Conservation (phyloP, 2,329 filamentous ascomycete genomes). For the Pyrenophora teres region DNA sequence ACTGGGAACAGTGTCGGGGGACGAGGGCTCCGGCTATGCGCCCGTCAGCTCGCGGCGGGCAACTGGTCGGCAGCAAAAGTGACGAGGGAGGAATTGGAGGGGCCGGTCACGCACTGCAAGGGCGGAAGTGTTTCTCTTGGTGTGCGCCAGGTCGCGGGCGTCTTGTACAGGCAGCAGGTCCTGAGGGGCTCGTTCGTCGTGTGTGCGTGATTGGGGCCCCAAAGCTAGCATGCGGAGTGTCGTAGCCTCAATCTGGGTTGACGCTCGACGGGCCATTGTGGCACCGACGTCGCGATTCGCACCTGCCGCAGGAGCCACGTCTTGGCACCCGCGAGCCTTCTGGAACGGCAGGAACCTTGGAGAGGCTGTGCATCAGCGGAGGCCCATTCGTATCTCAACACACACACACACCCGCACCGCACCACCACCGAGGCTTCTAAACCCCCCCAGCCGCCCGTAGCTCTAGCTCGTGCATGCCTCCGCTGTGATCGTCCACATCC, state of each 20-base stretch:
- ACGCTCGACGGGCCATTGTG: constrained; percentile 2
- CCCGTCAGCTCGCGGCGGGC: constrained; percentile 9
- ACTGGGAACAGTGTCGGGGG: constrained; percentile 10
- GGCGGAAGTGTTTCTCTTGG: constrained; percentile 3
- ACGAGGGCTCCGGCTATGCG: constrained; percentile 19
- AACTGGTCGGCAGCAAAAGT: constrained; percentile 17
- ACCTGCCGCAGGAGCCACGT: constrained; percentile 13
- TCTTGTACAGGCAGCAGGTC: neutral
- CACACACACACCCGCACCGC: constrained; percentile 4
- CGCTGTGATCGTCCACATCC: constrained; percentile 14
- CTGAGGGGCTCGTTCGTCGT: constrained; percentile 8
- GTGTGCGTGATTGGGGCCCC: constrained; percentile 7
- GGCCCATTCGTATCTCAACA: constrained; percentile 18
- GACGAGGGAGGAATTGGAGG: constrained; percentile 17
- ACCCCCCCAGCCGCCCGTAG: constrained; percentile 11
- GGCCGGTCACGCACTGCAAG: constrained; percentile 21
- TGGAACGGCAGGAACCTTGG: constrained; percentile 7
- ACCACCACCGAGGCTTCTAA: constrained; percentile 8
- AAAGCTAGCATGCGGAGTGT: constrained; percentile 3
- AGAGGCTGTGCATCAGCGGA: constrained; percentile 11
- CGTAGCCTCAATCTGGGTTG: constrained; percentile 1
- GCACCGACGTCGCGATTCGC: constrained; percentile 16
- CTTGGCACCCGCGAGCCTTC: constrained; percentile 15
- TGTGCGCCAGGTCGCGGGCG: neutral
- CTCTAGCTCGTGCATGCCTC: constrained; percentile 15